Percentiles rank a stretch among this genome's conserved stretches.
Conservation (phyloP, 2,329 filamentous ascomycete species). For the Colletotrichum aenigma region DNA sequence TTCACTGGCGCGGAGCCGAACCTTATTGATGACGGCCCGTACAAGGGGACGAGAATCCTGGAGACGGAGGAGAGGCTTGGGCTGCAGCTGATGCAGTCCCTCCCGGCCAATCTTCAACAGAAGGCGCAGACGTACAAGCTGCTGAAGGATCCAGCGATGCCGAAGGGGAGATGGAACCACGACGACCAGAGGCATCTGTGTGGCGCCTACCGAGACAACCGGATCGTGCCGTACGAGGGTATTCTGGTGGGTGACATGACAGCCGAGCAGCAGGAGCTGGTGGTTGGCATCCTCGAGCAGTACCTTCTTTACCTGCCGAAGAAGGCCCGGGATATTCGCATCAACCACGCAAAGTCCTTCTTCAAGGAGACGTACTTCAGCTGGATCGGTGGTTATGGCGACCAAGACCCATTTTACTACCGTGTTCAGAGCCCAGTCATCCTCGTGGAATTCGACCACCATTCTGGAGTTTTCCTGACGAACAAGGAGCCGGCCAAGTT, state of each 20-base stretch:
- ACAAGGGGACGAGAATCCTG: conserved; percentile 69
- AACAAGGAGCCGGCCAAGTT: conserved; percentile 78
- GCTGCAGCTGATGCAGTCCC: conserved; percentile 71
- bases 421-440: conserved; percentile 78
- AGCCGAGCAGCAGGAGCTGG: conserved; percentile 51
- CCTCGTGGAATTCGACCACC: conserved; percentile 79
- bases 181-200: conserved; percentile 81
- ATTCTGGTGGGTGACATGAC: conserved; percentile 57
- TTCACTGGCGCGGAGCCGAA: conserved; percentile 86
- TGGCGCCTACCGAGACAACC: conserved; percentile 80
- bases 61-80: conserved; percentile 68
- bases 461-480: conserved; percentile 77
- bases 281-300: conserved; percentile 65
- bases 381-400: conserved; percentile 75
- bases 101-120: conserved; percentile 48
- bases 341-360: conserved; percentile 58
- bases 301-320: conserved; percentile 73
- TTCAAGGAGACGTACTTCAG: conserved; percentile 77
- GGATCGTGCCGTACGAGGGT: conserved; percentile 77
- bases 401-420: conserved; percentile 77
- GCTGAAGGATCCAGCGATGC: conserved; percentile 71
- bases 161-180: conserved; percentile 74
- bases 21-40: conserved; percentile 68
- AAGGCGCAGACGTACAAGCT: conserved; percentile 61
- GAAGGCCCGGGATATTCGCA: conserved; percentile 54